Conservation (phyloP, 192 early-diverging fungal genomes). For the Entomortierella chlamydospora region DNA sequence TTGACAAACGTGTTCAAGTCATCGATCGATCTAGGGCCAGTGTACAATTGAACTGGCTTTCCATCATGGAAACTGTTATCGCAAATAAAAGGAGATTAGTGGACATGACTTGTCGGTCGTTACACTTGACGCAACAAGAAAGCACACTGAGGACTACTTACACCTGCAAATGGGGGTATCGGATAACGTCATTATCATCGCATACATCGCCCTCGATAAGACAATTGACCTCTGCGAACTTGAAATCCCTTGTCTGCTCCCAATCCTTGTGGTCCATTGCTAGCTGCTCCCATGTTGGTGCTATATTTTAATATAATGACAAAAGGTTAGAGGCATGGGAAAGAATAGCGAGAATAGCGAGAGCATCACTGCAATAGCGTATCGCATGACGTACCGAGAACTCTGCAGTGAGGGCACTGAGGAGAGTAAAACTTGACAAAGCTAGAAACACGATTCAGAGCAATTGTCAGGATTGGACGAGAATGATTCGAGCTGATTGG, state of each 20-base stretch:
- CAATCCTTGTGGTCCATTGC: conserved; percentile 54
- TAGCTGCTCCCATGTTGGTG: conserved; percentile 59
- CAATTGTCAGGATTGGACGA: no score
- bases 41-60: conserved; percentile 31
- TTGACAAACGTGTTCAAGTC: conserved; percentile 32
- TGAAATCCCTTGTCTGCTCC: conserved; percentile 56
- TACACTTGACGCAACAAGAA: no score
- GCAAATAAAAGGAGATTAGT: no score
- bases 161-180: conserved; percentile 72
- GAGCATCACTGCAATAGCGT: no score
- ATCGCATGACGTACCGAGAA: conserved; percentile 49
- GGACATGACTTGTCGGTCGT: no score
- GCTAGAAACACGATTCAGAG: conserved; percentile 33
- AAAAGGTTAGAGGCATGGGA: neutral
- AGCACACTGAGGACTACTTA: conserved; percentile 26
- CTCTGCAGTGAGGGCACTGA: conserved; percentile 55
- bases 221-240: conserved; percentile 79
- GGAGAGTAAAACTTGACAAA: conserved; percentile 65
- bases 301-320: conserved; percentile 21
- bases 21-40: conserved; percentile 37
- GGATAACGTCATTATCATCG: conserved; percentile 63
- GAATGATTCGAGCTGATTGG: no score
- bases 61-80: conserved; percentile 46
- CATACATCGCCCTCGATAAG: conserved; percentile 72
- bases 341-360: neutral